phyloP scores from a whole-genome alignment of 768 basidiomycete genomes.

The Xerocomus spinulosus region DNA sequence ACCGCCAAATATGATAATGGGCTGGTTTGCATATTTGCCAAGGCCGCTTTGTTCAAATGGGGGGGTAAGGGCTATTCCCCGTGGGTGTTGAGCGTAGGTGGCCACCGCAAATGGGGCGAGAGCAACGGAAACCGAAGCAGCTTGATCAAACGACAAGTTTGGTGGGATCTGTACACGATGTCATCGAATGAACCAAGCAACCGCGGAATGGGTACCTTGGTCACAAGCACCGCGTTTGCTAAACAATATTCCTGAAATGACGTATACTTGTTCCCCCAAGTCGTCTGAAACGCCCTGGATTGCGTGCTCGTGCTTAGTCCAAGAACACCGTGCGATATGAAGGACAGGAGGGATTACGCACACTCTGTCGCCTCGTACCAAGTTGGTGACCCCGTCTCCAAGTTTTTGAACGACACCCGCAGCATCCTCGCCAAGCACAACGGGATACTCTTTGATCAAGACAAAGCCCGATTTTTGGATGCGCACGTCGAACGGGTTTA shows the following conservation, averaged over 20 bases:
- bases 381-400: conserved; percentile 32
- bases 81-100: conserved; percentile 27
- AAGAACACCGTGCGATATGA: no score
- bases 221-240: conserved; percentile 15
- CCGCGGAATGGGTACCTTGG: conserved; percentile 7
- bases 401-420: conserved; percentile 36
- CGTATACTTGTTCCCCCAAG: not conserved
- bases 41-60: conserved; percentile 27
- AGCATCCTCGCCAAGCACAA: conserved; percentile 33
- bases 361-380: conserved; percentile 36
- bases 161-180: conserved; percentile 27
- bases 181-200: not conserved
- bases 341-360: no score
- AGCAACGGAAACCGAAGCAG: conserved; percentile 31
- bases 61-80: conserved; percentile 22
- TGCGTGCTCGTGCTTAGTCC: not conserved
- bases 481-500: conserved; percentile 42
- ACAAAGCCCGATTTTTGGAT: conserved; percentile 6
- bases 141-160: conserved; percentile 34
- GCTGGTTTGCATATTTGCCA: conserved; percentile 30
- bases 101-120: conserved; percentile 32
- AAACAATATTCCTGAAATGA: conserved; percentile 24
- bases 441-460: conserved; percentile 33
- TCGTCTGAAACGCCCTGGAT: conserved; percentile 4
- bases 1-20: conserved; percentile 34